Evolutionary conservation across 169 alveolate genomes (phyloP), one percentile per base, ranked within the genome.

Genomic region (Babesia divergens): DNA sequence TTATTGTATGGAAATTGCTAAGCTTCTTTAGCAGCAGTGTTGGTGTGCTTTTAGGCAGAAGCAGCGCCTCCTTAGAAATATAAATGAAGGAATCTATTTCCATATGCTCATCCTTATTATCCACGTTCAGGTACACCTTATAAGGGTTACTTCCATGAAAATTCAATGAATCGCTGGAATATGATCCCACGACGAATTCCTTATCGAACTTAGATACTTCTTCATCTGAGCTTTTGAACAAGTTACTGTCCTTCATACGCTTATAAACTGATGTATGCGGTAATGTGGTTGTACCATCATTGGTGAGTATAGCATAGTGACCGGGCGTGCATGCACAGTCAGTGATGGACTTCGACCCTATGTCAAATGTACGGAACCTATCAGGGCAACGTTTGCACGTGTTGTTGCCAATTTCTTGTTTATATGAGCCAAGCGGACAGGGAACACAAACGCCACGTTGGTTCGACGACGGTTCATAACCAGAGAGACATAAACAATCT

Each of bases 281-380:
- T n/a, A 28, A 0, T 1, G 26, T 24, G 28, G 1, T n/a, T 11
- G 3, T 5, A 9, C 29, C n/a, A 11, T 40, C 58, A 44, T 32
- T 38, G 31, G 43, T 20, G 6, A 43, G 34, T 18, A 28, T 42
- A 0, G 88, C 88, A 51, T 81, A 88, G 67, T 88, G 68, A n/a
- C 91, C 91, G n/a, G 82, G 89, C 37, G 83, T 70, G 66, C 93
- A 88, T 26, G 89, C 88, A 53, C 93, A 88, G 47, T 84, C 90
- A 28, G 89, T 70, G n/a, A 76, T 42, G 42, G 79, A 65, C 65
- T 29, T 83, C 11, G 93, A 72, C 7, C 82, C 86, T 34, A 65
- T 80, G 16, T 59, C 43, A 31, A 59, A 47, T 1, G 93, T 88
- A 35, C 84, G 71, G 62, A 88, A 76, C 66, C 64, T 79, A 6